Evolutionary conservation across 768 basidiomycete species (phyloP), one percentile per base, ranked within the genome.

Genomic region (Boletus subcaerulescens): DNA sequence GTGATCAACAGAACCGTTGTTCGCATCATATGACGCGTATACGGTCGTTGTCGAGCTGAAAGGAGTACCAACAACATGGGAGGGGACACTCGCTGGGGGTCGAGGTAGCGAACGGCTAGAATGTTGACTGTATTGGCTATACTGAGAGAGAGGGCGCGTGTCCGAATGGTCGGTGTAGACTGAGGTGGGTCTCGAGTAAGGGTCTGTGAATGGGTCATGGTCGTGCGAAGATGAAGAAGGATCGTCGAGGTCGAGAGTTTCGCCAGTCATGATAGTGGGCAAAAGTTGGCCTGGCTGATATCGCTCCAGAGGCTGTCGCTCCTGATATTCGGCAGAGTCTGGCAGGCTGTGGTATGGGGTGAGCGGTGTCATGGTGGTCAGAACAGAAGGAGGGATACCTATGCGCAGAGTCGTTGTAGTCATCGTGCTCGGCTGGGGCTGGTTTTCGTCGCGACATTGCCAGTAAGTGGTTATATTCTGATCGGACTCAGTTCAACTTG

Each of bases 261-360:
- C 84, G 33, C 85, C 85, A 7, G 85, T 86, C 50, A 81, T 73
- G 41, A 86, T 86, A 0, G 85, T 84, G 33, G 75, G 80, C 15
- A 86, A 72, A 48, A 76, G 76, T 62, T 85, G 83, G 3, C 84
- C 85, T 24, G 82, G 85, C 52, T 83, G 78, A 58, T 86, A 86
- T 50, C 77, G 78, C 24, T 63, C 71, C 15, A 60, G 62, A 17
- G 60, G 51, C 4, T 49, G 57, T 36, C 57, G 63, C 10, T 32
- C 22, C 20, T 57, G 52, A 36, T 44, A 17, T 18, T 63, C 58
- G 12, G 17, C 33, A 24, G 51, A 32, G 46, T 62, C 58, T 36
- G 58, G 40, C 11, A 35, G 4, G 50, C 59, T 66, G 39, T n/a
- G 9, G 18, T 14, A 18, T 29, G 17, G 12, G 11, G 43, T 53